Evolutionary conservation across 306 rosid genomes (phyloP), one percentile per base, ranked within the genome.

Genomic region (Corylus americana): DNA sequence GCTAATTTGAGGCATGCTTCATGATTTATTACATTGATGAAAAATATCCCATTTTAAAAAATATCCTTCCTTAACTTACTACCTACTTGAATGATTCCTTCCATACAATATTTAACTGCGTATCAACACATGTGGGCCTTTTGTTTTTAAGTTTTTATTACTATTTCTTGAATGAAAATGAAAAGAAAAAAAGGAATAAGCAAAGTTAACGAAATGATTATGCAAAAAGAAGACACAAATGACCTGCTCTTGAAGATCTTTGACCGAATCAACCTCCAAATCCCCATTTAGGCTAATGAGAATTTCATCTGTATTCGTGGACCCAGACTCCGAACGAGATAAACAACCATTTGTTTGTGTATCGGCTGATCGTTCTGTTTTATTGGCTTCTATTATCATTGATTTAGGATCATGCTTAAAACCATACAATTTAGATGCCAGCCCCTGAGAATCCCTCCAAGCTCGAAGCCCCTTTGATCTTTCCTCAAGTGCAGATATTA

Each of bases 241-340:
- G 14, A 93, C 98, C 98, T 95, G 99, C 74, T 91, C 99, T 81
- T 90, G 91, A 87, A 86, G 96, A 89, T 95, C 93, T 39, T 97
- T 93, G 86, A 72, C 88, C 59, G 94, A 85, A 83, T 91, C 98
- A 64, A 85, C 79, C 86, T 90, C 99, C 77, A 83, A 93, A 71
- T 90, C 97, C 81, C 96, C 96, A 16, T 93, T 88, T 82, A 95
- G 84, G 86, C 91, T 79, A 82, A 93, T 83, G 73, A 95, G 83
- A 83, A 89, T 78, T 68, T 93, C 98, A 86, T 95, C 99, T 7
- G 89, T 88, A 88, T 87, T 95, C 51, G 92, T 89, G 81, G 98
- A 95, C 70, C 94, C 96, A 80, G 99, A 91, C 81, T 93, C 99
- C 20, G 94, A 51, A 73, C 81, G 83, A 37, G 91, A 93, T 81